Percentiles rank a stretch among this genome's conserved stretches.
Evolutionary conservation across 73 alveolate genomes (phyloP).

Genomic region (Stentor roeselii): DNA sequence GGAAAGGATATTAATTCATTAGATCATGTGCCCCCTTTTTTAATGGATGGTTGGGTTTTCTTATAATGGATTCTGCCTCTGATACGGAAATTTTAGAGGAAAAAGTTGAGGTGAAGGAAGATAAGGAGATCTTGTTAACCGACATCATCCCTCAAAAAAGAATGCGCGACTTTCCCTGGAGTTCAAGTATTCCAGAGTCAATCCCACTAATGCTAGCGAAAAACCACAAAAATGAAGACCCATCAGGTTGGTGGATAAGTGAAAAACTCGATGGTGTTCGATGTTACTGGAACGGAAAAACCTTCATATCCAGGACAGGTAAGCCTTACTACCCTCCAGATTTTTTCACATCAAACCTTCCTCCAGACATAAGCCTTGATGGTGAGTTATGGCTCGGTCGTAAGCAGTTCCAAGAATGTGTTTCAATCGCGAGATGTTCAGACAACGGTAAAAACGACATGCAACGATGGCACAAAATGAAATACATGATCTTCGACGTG

Average conservation of each 20-base stretch:
- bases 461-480: slow-evolving; percentile 70
- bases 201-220: too few relatives aligned
- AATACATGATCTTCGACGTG: slow-evolving; percentile 69
- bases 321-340: slow-evolving; percentile 66
- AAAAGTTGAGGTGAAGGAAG: too few relatives aligned
- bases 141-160: too few relatives aligned
- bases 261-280: slow-evolving; percentile 81
- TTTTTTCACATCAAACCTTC: slow-evolving; percentile 55
- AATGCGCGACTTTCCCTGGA: too few relatives aligned
- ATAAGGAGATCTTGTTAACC: too few relatives aligned
- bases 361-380: slow-evolving; percentile 63
- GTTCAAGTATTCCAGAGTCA: too few relatives aligned
- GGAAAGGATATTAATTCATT: too few relatives aligned
- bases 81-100: too few relatives aligned
- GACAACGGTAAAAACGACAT: slow-evolving; percentile 49
- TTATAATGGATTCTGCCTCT: too few relatives aligned
- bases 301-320: slow-evolving; percentile 59
- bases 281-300: slow-evolving; percentile 60
- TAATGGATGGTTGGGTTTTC: too few relatives aligned
- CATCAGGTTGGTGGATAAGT: slow-evolving; percentile 61
- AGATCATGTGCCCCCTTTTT: too few relatives aligned
- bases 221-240: slow-evolving; percentile 60
- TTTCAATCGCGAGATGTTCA: slow-evolving; percentile 57
- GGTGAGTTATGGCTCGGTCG: slow-evolving; percentile 73
- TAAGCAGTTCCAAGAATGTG: slow-evolving; percentile 55